These are phyloP conservation scores for Dunaliella sp. DNA, from an alignment of 139 green algal genomes.

Conservation along the genomic window DNA sequence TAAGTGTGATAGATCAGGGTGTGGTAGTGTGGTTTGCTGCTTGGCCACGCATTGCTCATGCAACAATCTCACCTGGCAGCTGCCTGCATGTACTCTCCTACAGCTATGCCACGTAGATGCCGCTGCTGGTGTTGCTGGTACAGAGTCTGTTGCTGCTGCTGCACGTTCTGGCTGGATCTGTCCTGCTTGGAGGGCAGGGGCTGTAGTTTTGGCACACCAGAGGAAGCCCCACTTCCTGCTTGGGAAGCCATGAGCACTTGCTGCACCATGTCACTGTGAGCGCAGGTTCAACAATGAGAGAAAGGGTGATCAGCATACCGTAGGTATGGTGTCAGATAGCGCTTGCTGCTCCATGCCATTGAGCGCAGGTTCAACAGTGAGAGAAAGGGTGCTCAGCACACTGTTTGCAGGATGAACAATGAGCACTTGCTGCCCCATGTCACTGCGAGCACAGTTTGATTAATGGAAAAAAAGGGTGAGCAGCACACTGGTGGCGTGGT, in stretches of 20 bases:
- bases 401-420: background rate
- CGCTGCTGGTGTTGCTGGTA: background rate
- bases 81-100: background rate
- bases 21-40: background rate
- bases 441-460: background rate
- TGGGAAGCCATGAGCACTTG: background rate
- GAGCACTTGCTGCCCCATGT: background rate
- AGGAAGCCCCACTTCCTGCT: background rate
- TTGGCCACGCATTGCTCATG: background rate
- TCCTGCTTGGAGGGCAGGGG: background rate
- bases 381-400: background rate
- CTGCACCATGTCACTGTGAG: background rate
- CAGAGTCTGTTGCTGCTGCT: background rate
- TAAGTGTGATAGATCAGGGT: too few relatives aligned
- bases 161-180: background rate
- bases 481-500: too few relatives aligned
- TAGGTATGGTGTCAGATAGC: too few relatives aligned
- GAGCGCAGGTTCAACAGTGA: background rate
- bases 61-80: background rate
- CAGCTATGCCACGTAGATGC: background rate
- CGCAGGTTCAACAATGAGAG: background rate
- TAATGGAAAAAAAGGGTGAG: background rate
- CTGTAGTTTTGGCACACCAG: background rate
- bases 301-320: too few relatives aligned
- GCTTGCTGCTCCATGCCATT: background rate